Evolutionary conservation across 2,329 filamentous ascomycete species (phyloP).

Genomic region (Pseudogymnoascus sp.): DNA sequence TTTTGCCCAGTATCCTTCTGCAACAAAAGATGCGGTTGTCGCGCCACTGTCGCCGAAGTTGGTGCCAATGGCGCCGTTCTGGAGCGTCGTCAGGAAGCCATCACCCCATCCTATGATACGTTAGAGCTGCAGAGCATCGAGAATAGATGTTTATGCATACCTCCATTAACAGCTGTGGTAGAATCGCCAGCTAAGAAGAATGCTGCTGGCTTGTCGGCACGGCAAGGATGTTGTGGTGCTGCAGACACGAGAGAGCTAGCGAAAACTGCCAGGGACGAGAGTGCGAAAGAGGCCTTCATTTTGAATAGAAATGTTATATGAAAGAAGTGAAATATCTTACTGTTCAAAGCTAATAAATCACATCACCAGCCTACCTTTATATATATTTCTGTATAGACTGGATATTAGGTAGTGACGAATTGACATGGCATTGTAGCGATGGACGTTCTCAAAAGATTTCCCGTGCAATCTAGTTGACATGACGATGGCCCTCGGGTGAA

Average conservation of each 20-base stretch:
- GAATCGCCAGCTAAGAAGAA: constrained; percentile 34
- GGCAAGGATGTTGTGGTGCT: neutral
- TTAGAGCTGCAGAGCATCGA: constrained; percentile 8
- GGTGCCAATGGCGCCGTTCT: constrained; percentile 32
- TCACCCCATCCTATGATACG: constrained; percentile 36
- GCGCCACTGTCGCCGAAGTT: constrained; percentile 39
- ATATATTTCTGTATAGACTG: neutral
- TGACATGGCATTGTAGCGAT: neutral
- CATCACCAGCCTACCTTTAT: neutral
- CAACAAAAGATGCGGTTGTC: constrained; percentile 39
- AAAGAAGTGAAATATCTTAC: neutral
- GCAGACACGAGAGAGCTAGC: neutral
- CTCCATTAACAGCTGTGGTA: constrained; percentile 24
- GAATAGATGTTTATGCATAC: neutral
- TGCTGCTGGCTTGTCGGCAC: constrained; percentile 21
- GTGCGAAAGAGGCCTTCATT: constrained; percentile 2
- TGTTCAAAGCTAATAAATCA: neutral
- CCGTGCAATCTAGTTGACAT: neutral
- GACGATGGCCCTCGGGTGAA: neutral
- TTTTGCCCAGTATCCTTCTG: constrained; percentile 36
- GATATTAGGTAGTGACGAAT: neutral
- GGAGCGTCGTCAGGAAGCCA: constrained; percentile 40
- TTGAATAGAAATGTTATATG: neutral
- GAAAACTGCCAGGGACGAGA: neutral
- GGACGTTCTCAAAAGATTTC: neutral